These are phyloP conservation scores for Phytopythium montanum DNA, from an alignment of 352 stramenopile species.

Conservation along the genomic window DNA sequence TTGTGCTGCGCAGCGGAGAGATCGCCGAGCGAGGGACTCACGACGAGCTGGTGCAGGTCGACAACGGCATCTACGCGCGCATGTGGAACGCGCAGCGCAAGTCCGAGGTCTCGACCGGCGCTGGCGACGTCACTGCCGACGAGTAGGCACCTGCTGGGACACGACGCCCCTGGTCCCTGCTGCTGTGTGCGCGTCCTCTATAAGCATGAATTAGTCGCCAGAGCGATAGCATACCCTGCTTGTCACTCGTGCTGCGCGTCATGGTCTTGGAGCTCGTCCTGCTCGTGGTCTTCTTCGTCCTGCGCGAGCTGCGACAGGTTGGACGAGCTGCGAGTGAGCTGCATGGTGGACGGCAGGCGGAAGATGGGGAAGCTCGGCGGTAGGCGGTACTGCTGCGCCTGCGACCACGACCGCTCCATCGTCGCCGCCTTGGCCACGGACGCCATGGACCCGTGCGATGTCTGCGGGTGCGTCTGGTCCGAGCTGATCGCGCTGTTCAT, in stretches of 20 bases:
- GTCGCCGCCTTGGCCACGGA: conserved; percentile 33
- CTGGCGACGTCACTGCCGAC: neutral
- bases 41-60: conserved; percentile 77
- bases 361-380: conserved; percentile 67
- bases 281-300: conserved; percentile 3
- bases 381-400: conserved; percentile 28
- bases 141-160: neutral
- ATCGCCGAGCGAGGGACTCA: conserved; percentile 91
- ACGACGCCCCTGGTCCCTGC: neutral
- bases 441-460: conserved; percentile 18
- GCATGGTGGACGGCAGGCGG: conserved; percentile 36
- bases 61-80: conserved; percentile 67
- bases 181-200: neutral
- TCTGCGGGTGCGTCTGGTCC: neutral
- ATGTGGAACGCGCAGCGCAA: conserved; percentile 84
- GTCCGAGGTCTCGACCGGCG: conserved; percentile 25
- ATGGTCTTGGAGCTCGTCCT: neutral
- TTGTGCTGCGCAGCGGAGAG: conserved; percentile 87
- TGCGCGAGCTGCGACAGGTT: conserved; percentile 18
- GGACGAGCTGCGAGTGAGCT: conserved; percentile 33
- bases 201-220: neutral
- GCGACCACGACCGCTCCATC: conserved; percentile 30
- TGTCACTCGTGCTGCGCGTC: neutral
- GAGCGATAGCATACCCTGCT: neutral
- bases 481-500: conserved; percentile 35